phyloP scores from a whole-genome alignment of 257 asterid genomes.

The Lavandula angustifolia region DNA sequence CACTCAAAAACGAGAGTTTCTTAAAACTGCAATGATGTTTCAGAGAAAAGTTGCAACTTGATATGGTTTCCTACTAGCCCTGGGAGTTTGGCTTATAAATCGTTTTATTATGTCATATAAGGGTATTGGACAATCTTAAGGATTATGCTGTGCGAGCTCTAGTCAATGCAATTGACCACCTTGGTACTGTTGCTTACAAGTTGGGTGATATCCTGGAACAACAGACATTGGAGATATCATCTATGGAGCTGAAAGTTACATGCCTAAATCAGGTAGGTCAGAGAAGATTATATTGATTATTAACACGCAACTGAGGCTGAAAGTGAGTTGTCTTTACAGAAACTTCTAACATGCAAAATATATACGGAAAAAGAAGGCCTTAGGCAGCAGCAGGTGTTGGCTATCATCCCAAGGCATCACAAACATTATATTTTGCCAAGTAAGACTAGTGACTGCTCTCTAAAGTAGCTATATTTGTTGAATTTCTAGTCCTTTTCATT shows the following conservation, averaged over 20 bases:
- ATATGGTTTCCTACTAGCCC: conserved; percentile 1
- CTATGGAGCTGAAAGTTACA: conserved; percentile 68
- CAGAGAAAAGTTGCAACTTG: background rate
- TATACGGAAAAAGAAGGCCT: conserved; percentile 80
- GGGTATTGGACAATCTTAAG: conserved; percentile 95
- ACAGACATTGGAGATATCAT: conserved; percentile 63
- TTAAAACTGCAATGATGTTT: conserved; percentile 2
- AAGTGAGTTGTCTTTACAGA: conserved; percentile 37
- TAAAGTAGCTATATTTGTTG: conserved; percentile 9
- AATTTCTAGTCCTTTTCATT: conserved; percentile 23
- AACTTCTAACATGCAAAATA: conserved; percentile 78
- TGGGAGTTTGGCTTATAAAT: conserved; percentile 16
- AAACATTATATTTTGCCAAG: conserved; percentile 93
- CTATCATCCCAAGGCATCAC: conserved; percentile 93
- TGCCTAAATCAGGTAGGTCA: conserved; percentile 72
- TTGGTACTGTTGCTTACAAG: conserved; percentile 97
- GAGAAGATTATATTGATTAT: conserved; percentile 25
- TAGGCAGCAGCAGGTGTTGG: conserved; percentile 86
- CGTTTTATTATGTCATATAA: conserved; percentile 30
- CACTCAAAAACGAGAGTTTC: conserved; percentile 12
- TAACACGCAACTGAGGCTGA: conserved; percentile 34
- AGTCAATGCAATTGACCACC: conserved; percentile 97
- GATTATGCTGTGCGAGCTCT: conserved; percentile 91
- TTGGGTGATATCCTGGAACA: conserved; percentile 87
- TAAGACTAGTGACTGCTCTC: conserved; percentile 36